Base-by-base conservation (phyloP, 2,329 filamentous ascomycete species). In the Cladosporium austrohemisphaericum region DNA sequence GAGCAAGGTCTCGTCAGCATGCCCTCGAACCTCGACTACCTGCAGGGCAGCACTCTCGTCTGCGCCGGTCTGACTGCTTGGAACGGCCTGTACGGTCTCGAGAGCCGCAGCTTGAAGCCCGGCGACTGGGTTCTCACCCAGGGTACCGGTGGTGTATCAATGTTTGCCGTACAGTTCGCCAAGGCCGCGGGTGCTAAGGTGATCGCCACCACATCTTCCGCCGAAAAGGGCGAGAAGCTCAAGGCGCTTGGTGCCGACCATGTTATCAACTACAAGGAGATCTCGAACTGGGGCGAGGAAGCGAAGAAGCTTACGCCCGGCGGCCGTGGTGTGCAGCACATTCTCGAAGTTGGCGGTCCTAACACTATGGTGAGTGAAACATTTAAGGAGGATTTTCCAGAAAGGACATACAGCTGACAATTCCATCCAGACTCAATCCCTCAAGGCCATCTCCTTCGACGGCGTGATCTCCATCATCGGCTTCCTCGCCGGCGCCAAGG, bases 111-210 rank as follows among this genome's bases (percentile, higher is more conserved):
- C 5, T 50, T 71, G 5, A 65, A 61, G 52, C 60, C 67, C 1
- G 72, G 69, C 1, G 61, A 71, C 35, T 71, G 63, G 45, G 81
- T 88, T 3, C 72, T 88, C 26, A 82, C 82, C 1, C 81, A 86
- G 65, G 84, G 84, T n/a, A 86, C 83, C 0, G 84, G 84, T 16
- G 84, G 84, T 51, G 84, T 87, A 6, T 79, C 76, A 54, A 74
- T 86, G 52, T 85, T 85, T 51, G 83, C 76, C 3, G 64, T 86
- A n/a, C 83, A 78, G 64, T 75, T 76, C 52, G 74, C 73, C 23
- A 73, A 74, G 50, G 76, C 77, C 0, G 72, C 72, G 0, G 79
- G 78, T 22, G 79, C 78, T 0, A 71, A 63, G 5, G 77, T 83
- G 43, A 79, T 83, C 48, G 76, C 79, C 0, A 82, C 79, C 0